A percentile compares a stretch with the other conserved stretches of the same genome.
These are phyloP conservation scores for Cutaneotrichosporon cavernicola DNA, from an alignment of 1,284 basidiomycete genomes.

Conservation along the genomic window DNA sequence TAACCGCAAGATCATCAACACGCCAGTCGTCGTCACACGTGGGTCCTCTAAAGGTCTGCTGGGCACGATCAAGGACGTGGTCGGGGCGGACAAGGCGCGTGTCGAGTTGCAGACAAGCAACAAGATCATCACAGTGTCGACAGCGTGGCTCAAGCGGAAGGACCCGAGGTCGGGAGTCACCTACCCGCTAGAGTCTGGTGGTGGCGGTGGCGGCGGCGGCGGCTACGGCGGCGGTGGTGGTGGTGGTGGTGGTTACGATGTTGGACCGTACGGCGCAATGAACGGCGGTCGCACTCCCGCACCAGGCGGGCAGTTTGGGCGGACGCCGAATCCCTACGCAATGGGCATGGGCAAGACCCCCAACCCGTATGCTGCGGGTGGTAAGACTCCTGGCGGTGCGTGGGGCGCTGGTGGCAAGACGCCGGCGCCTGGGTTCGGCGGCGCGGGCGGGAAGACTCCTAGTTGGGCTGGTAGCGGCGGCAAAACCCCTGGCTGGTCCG, in stretches of 20 bases:
- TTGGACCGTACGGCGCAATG: slow-evolving; percentile 40
- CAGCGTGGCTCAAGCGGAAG: slow-evolving; percentile 73
- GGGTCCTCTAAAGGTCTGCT: slow-evolving; percentile 89
- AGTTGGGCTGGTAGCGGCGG: slow-evolving; percentile 57
- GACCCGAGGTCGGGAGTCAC: slow-evolving; percentile 58
- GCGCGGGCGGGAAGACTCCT: slow-evolving; percentile 58
- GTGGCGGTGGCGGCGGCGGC: slow-evolving; percentile 23
- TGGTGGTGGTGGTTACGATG: slow-evolving; percentile 34
- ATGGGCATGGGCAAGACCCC: slow-evolving; percentile 56
- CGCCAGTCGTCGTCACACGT: slow-evolving; percentile 75
- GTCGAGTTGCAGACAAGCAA: slow-evolving; percentile 90
- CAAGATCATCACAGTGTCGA: slow-evolving; percentile 83
- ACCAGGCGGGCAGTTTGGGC: slow-evolving; percentile 55
- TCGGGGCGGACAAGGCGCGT: slow-evolving; percentile 72
- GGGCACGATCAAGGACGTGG: slow-evolving; percentile 93
- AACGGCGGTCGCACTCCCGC: slow-evolving; percentile 41
- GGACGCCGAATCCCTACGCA: slow-evolving; percentile 70
- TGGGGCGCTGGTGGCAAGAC: slow-evolving; percentile 53
- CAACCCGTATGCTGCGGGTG: slow-evolving; percentile 50
- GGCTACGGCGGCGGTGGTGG: slow-evolving; percentile 20
- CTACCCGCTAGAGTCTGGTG: slow-evolving; percentile 40
- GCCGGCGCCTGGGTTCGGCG: slow-evolving; percentile 58
- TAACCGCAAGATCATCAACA: slow-evolving; percentile 73
- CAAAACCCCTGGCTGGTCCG: slow-evolving; percentile 60
- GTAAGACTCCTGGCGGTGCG: slow-evolving; percentile 58